Conservation (phyloP, 2,329 filamentous ascomycete genomes). For the Ceratocystiopsis brevicomis region DNA sequence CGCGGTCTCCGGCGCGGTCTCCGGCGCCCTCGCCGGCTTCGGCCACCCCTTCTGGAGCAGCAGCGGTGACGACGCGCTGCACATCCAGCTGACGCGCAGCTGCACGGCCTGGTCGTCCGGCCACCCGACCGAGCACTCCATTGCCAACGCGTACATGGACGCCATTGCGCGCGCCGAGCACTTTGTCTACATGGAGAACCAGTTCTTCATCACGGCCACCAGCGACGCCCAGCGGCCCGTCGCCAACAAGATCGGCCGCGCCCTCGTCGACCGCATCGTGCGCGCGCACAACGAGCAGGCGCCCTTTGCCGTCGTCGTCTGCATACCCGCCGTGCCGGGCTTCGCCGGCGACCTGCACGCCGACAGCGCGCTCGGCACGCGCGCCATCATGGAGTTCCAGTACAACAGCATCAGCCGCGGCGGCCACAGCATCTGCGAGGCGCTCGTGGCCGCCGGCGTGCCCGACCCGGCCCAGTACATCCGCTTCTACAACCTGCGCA, state of each 20-base stretch:
- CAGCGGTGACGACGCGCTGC: conserved; percentile 13
- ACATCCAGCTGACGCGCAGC: conserved; percentile 33
- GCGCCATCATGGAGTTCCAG: conserved; percentile 79
- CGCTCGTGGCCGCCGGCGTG: conserved; percentile 43
- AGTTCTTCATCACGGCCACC: conserved; percentile 79
- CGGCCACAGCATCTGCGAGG: conserved; percentile 60
- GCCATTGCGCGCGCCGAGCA: conserved; percentile 49
- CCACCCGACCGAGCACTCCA: conserved; percentile 48
- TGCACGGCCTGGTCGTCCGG: conserved; percentile 33
- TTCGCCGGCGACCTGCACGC: conserved; percentile 65
- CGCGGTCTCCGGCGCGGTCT: no score
- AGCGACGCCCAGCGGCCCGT: conserved; percentile 51
- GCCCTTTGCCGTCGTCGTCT: conserved; percentile 54
- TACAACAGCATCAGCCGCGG: conserved; percentile 64
- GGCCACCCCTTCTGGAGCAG: conserved; percentile 17
- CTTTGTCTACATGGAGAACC: conserved; percentile 67
- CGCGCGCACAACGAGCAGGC: conserved; percentile 47
- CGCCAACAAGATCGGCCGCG: conserved; percentile 58
- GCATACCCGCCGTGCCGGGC: conserved; percentile 64
- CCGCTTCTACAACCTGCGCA: conserved; percentile 68
- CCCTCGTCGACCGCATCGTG: conserved; percentile 59
- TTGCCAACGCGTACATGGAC: conserved; percentile 66
- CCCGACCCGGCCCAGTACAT: conserved; percentile 54
- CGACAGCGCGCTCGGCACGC: conserved; percentile 54
- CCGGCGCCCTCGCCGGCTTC: conserved; percentile 6